Conservation (phyloP, 495 filamentous ascomycete species). For the Penicillium flavigenum region DNA sequence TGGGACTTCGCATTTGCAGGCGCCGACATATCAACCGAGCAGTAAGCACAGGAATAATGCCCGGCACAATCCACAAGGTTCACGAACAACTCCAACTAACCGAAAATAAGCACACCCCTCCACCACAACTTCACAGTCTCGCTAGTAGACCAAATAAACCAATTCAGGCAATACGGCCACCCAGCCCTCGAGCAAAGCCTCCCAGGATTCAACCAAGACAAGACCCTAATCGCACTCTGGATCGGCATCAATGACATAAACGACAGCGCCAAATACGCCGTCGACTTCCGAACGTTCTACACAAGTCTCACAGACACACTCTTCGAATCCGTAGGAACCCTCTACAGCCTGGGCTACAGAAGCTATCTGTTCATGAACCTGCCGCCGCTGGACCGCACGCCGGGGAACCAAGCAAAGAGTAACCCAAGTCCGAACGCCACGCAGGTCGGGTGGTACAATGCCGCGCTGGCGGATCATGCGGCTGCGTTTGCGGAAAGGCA, state of each 20-base stretch:
- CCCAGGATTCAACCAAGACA: conserved; percentile 19
- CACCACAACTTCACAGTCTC: conserved; percentile 51
- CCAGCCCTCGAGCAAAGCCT: conserved; percentile 25
- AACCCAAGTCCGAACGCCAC: conserved; percentile 47
- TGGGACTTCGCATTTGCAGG: conserved; percentile 60
- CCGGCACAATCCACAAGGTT: background rate
- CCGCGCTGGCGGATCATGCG: conserved; percentile 31
- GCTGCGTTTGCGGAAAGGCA: conserved; percentile 22
- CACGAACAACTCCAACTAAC: conserved; percentile 3
- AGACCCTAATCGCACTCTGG: conserved; percentile 44
- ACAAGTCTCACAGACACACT: conserved; percentile 35
- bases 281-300: conserved; percentile 43
- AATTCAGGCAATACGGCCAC: conserved; percentile 37
- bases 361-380: conserved; percentile 53
- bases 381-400: conserved; percentile 49
- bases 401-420: conserved; percentile 32
- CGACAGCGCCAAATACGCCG: conserved; percentile 39
- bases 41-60: conserved; percentile 21
- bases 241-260: conserved; percentile 48
- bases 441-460: conserved; percentile 44
- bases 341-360: conserved; percentile 45
- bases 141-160: conserved; percentile 43
- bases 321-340: conserved; percentile 37
- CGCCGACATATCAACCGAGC: conserved; percentile 45
- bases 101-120: conserved; percentile 34